A percentile compares a stretch with the other conserved stretches of the same genome.
Conservation (phyloP, 306 rosid genomes). For the Dryas octopetala region DNA sequence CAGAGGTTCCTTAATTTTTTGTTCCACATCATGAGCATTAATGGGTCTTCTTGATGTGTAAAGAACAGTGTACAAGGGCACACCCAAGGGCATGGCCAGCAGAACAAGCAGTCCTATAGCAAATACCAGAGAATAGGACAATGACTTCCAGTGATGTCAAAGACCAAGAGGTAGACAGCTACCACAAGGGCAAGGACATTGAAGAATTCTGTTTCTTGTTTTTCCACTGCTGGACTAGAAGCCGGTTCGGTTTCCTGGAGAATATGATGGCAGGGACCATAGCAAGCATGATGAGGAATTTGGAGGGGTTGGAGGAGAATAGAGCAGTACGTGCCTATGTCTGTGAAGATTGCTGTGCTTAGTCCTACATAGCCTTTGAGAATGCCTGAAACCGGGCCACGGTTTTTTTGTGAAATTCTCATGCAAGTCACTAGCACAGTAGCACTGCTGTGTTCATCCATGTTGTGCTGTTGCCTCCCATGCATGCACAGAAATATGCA, state of each 20-base stretch:
- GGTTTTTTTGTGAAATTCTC: conserved; percentile 36
- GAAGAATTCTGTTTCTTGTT: conserved; percentile 17
- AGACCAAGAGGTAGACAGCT: conserved; percentile 41
- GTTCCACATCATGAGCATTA: conserved; percentile 24
- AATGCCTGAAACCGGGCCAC: conserved; percentile 52
- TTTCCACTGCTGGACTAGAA: conserved; percentile 26
- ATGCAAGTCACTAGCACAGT: conserved; percentile 35
- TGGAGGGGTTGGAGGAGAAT: conserved; percentile 38
- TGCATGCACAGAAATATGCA: conserved; percentile 42
- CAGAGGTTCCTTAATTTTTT: conserved; percentile 30
- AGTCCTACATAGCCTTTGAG: conserved; percentile 33
- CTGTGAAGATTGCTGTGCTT: conserved; percentile 47
- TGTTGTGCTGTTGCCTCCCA: conserved; percentile 50
- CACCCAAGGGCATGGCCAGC: conserved; percentile 40
- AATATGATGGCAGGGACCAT: conserved; percentile 38
- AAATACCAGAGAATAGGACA: conserved; percentile 32
- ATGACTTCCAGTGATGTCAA: conserved; percentile 35
- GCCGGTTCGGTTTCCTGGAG: conserved; percentile 34
- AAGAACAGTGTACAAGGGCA: conserved; percentile 29
- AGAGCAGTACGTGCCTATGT: conserved; percentile 33
- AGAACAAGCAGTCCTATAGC: conserved; percentile 31
- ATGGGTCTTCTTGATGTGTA: not conserved
- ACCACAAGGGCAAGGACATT: conserved; percentile 31
- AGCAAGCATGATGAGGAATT: conserved; percentile 43
- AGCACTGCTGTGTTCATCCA: conserved; percentile 35